Evolutionary conservation across 805 yeast genomes (phyloP).

Genomic region (Kodamaea nitidulidarum): DNA sequence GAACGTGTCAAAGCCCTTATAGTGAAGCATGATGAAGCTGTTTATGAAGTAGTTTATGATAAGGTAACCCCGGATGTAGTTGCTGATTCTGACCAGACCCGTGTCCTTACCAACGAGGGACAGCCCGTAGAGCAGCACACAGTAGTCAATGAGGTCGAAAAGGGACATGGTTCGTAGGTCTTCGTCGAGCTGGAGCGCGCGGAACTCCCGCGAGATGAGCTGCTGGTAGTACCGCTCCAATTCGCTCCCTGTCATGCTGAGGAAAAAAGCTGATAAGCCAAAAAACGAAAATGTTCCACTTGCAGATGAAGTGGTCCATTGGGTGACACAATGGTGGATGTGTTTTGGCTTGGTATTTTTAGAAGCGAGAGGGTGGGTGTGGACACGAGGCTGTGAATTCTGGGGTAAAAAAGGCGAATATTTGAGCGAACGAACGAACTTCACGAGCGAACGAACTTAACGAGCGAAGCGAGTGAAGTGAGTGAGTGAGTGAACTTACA

Average conservation of each 20-base stretch:
- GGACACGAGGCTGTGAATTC: too few species aligned
- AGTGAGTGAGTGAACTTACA: too few species aligned
- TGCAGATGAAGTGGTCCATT: too few species aligned
- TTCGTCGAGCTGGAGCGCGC: slow-evolving; percentile 33
- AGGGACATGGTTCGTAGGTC: slow-evolving; percentile 28
- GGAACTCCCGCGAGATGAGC: slow-evolving; percentile 33
- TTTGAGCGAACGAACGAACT: too few species aligned
- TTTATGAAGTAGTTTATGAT: slow-evolving; percentile 42
- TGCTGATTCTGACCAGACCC: slow-evolving; percentile 5
- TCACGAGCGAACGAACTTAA: too few species aligned
- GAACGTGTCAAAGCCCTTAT: slow-evolving; percentile 39
- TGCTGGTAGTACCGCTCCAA: slow-evolving; percentile 18
- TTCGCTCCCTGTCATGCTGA: slow-evolving; percentile 2
- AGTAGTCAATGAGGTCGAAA: slow-evolving; percentile 40
- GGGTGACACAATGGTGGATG: too few species aligned
- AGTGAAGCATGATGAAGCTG: slow-evolving; percentile 40
- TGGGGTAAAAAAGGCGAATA: too few species aligned
- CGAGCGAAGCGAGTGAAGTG: too few species aligned
- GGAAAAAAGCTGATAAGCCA: neutral
- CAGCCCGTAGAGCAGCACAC: slow-evolving; percentile 35
- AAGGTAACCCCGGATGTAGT: slow-evolving; percentile 35
- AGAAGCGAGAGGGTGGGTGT: too few species aligned
- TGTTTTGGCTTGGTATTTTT: too few species aligned
- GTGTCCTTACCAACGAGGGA: slow-evolving; percentile 13
- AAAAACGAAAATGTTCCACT: neutral